A percentile compares a stretch with the other conserved stretches of the same genome.
Conservation (phyloP, 2,329 filamentous ascomycete genomes). For the Aspergillus sp. region DNA sequence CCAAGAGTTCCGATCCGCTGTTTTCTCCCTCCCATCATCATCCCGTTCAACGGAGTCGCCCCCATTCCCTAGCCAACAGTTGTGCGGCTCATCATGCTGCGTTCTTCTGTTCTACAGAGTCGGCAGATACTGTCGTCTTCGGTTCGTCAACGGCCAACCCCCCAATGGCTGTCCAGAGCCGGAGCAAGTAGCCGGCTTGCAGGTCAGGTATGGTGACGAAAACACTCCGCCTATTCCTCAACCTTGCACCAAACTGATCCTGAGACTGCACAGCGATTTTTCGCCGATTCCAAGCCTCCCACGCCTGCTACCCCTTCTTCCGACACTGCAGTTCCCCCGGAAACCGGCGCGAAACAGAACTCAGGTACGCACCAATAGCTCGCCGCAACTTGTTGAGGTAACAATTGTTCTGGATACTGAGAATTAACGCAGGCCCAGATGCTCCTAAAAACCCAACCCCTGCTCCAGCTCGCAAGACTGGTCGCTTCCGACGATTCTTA, state of each 20-base stretch:
- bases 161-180: slow-evolving; percentile 46
- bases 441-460: slow-evolving; percentile 40
- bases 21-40: slow-evolving; percentile 34
- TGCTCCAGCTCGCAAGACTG: slow-evolving; percentile 61
- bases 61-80: slow-evolving; percentile 29
- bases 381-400: slow-evolving; percentile 11
- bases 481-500: slow-evolving; percentile 74
- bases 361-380: slow-evolving; percentile 33
- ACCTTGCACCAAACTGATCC: slow-evolving; percentile 24
- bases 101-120: slow-evolving; percentile 52
- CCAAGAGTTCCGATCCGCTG: slow-evolving; percentile 29
- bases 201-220: slow-evolving; percentile 39
- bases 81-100: slow-evolving; percentile 56
- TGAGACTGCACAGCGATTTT: slow-evolving; percentile 44
- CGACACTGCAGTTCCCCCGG: slow-evolving; percentile 49
- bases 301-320: slow-evolving; percentile 47
- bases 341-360: slow-evolving; percentile 49
- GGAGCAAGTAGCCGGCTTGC: slow-evolving; percentile 38
- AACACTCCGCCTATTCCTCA: slow-evolving; percentile 24
- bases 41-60: slow-evolving; percentile 23
- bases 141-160: slow-evolving; percentile 34
- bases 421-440: slow-evolving; percentile 34
- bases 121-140: slow-evolving; percentile 43
- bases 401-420: slow-evolving; percentile 28
- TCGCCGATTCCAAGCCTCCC: slow-evolving; percentile 50